Evolutionary conservation across 352 stramenopile species (phyloP).

Genomic region (Aphanomyces euteiches): DNA sequence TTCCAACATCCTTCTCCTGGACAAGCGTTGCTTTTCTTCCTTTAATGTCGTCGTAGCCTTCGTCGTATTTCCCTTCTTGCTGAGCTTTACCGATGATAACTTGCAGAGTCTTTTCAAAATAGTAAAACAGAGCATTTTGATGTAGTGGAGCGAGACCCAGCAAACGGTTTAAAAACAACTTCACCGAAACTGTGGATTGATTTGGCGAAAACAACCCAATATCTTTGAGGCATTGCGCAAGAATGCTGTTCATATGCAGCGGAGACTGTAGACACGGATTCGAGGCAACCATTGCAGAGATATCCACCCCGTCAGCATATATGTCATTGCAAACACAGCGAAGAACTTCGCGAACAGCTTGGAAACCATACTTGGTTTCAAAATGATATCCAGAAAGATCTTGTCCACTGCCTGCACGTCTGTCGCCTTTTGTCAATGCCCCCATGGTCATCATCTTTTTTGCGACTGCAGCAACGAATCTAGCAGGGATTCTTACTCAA

Average conservation of each 20-base stretch:
- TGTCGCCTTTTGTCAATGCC: constrained; percentile 75
- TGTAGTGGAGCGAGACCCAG: constrained; percentile 32
- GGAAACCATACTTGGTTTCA: constrained; percentile 35
- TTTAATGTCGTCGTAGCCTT: constrained; percentile 37
- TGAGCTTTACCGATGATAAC: constrained; percentile 34
- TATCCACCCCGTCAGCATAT: constrained; percentile 2
- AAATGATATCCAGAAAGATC: constrained; percentile 43
- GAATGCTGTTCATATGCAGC: constrained; percentile 14
- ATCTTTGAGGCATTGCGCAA: constrained; percentile 18
- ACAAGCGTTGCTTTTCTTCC: constrained; percentile 23
- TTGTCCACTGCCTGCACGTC: constrained; percentile 51
- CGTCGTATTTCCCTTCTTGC: constrained; percentile 43
- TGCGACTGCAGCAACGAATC: constrained; percentile 63
- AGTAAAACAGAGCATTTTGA: constrained; percentile 40
- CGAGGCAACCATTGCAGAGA: background rate
- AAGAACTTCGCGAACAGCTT: constrained; percentile 34
- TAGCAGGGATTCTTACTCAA: background rate
- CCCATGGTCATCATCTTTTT: constrained; percentile 70
- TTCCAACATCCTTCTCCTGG: constrained; percentile 7
- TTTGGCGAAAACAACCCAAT: constrained; percentile 1
- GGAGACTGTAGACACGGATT: constrained; percentile 5
- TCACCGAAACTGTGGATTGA: constrained; percentile 27
- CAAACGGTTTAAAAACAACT: constrained; percentile 39
- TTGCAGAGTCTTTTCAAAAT: constrained; percentile 35
- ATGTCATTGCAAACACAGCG: constrained; percentile 15